These are phyloP conservation scores for Aspergillus alliaceus DNA, from an alignment of 2,329 filamentous ascomycete genomes.

Conservation along the genomic window DNA sequence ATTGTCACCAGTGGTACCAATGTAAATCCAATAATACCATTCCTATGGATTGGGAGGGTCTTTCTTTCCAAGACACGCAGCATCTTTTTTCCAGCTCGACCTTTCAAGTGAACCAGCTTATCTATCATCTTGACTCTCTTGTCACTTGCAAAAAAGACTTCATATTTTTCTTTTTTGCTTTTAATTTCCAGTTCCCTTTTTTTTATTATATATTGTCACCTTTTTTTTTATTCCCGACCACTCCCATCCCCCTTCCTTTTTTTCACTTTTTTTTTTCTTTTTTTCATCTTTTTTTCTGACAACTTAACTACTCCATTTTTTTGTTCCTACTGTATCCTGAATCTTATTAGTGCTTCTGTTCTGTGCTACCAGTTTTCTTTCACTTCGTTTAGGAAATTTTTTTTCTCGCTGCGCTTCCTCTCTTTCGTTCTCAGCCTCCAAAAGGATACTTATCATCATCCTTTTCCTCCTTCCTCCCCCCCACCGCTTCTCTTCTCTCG, in stretches of 20 bases:
- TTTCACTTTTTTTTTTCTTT: conserved; percentile 2
- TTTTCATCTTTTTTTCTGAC: conserved; percentile 2
- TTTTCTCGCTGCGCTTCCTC: conserved; percentile 3
- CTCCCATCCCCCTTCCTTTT: conserved; percentile 14
- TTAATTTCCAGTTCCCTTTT: conserved; percentile 15
- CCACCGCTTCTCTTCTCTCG: conserved; percentile 12
- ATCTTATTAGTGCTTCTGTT: background rate
- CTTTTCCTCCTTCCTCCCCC: background rate
- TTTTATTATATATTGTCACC: conserved; percentile 19
- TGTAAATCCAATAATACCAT: no score
- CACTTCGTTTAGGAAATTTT: conserved; percentile 2
- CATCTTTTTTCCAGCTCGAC: conserved; percentile 22
- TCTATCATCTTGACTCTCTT: conserved; percentile 15
- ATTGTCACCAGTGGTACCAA: conserved; percentile 15
- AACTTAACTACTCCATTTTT: background rate
- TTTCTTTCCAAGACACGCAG: conserved; percentile 18
- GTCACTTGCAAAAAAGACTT: conserved; percentile 10
- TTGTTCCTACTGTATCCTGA: conserved; percentile 3
- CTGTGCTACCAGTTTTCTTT: conserved; percentile 13
- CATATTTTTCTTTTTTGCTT: conserved; percentile 19
- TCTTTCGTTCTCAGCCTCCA: conserved; percentile 1
- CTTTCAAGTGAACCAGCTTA: conserved; percentile 11
- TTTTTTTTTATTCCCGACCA: conserved; percentile 19
- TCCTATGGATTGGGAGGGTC: background rate
- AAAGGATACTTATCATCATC: background rate